Evolutionary conservation across 2,329 filamentous ascomycete species (phyloP).

Genomic region (Bretziella fagacearum): DNA sequence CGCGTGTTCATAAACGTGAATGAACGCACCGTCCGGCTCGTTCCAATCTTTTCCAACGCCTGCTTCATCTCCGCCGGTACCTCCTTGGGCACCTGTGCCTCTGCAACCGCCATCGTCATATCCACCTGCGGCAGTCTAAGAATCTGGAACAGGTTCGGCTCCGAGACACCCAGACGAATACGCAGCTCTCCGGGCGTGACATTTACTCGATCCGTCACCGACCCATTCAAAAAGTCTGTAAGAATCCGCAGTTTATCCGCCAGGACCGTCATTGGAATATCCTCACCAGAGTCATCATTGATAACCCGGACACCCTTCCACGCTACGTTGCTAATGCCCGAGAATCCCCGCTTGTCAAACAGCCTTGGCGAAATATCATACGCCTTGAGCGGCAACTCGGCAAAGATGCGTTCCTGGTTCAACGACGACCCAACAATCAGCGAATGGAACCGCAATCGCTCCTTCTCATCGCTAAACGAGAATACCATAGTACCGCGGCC

Average conservation of each 20-base stretch:
- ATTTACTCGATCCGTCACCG: constrained; percentile 69
- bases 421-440: constrained; percentile 57
- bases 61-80: constrained; percentile 44
- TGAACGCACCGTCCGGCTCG: constrained; percentile 49
- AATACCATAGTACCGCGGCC: constrained; percentile 56
- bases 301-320: constrained; percentile 58
- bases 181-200: constrained; percentile 58
- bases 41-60: constrained; percentile 41
- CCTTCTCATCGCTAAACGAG: constrained; percentile 57
- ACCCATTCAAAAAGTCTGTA: constrained; percentile 58
- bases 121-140: constrained; percentile 60
- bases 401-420: constrained; percentile 49
- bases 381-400: constrained; percentile 48
- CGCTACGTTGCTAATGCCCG: constrained; percentile 32
- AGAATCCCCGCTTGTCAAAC: constrained; percentile 31
- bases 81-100: constrained; percentile 45
- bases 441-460: constrained; percentile 54
- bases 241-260: constrained; percentile 63
- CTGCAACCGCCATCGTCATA: constrained; percentile 57
- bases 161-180: constrained; percentile 45
- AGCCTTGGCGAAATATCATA: constrained; percentile 44
- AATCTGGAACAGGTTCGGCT: constrained; percentile 45
- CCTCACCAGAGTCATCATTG: constrained; percentile 49
- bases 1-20: constrained; percentile 48
- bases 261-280: constrained; percentile 49